Evolutionary conservation across 768 basidiomycete species (phyloP).

Genomic region (Boletus speciosus): DNA sequence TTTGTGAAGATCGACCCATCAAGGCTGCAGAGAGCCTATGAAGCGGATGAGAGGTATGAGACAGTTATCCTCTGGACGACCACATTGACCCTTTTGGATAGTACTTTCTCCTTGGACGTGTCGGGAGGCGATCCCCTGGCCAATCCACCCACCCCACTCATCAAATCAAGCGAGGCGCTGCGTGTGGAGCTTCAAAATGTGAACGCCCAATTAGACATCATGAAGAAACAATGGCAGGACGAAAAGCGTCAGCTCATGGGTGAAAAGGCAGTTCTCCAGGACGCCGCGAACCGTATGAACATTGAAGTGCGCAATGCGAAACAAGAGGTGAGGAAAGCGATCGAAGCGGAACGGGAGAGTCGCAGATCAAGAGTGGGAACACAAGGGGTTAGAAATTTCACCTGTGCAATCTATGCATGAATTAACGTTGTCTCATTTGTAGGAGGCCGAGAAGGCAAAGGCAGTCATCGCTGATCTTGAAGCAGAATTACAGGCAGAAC

Average conservation of each 20-base stretch:
- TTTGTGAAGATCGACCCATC: constrained; percentile 56
- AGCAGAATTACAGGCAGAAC: constrained; percentile 64
- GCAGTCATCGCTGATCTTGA: constrained; percentile 67
- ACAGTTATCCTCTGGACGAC: not conserved
- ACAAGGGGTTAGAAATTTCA: constrained; percentile 45
- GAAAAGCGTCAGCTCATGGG: constrained; percentile 61
- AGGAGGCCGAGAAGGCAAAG: constrained; percentile 75
- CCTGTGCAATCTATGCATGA: not conserved
- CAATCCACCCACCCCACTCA: constrained; percentile 67
- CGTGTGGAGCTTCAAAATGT: constrained; percentile 57
- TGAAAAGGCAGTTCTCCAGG: constrained; percentile 71
- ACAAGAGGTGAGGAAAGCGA: constrained; percentile 52
- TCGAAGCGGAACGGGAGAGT: constrained; percentile 49
- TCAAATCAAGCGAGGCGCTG: constrained; percentile 63
- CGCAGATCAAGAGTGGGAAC: constrained; percentile 48
- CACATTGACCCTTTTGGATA: constrained; percentile 25
- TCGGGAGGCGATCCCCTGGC: constrained; percentile 44
- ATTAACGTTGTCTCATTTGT: not conserved
- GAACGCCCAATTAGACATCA: constrained; percentile 56
- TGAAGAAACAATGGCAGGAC: constrained; percentile 70
- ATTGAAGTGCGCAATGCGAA: constrained; percentile 55
- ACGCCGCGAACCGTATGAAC: constrained; percentile 65
- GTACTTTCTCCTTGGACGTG: constrained; percentile 47
- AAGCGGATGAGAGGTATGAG: constrained; percentile 61
- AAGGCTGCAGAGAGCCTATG: constrained; percentile 36